phyloP scores from a whole-genome alignment of 768 basidiomycete genomes.

The Termitomyces sp. region DNA sequence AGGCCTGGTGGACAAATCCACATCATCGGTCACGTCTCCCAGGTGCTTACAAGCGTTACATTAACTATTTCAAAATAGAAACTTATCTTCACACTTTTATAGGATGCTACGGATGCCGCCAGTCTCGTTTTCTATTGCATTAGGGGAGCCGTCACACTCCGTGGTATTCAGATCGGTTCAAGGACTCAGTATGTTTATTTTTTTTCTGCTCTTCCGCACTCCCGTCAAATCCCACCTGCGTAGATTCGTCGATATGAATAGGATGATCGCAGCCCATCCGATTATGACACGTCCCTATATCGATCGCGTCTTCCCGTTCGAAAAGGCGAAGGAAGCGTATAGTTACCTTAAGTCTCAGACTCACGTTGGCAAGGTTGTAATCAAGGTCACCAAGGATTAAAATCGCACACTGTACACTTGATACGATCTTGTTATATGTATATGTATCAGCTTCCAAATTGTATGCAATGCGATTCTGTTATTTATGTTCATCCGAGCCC shows the following conservation, averaged over 20 bases:
- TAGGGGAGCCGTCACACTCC: conserved; percentile 32
- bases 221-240: neutral
- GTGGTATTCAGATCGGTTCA: conserved; percentile 52
- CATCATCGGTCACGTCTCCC: conserved; percentile 46
- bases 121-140: conserved; percentile 26
- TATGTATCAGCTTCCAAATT: neutral
- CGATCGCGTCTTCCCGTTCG: conserved; percentile 54
- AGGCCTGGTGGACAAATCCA: conserved; percentile 38
- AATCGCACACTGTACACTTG: neutral
- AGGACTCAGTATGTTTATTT: conserved; percentile 42
- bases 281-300: conserved; percentile 42
- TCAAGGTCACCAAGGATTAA: conserved; percentile 30
- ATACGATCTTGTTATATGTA: neutral
- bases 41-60: conserved; percentile 20
- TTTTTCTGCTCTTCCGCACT: neutral
- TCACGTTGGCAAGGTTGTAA: conserved; percentile 59
- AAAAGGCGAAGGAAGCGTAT: conserved; percentile 47
- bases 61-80: neutral
- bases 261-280: conserved; percentile 35
- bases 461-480: neutral
- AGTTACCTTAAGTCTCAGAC: conserved; percentile 45
- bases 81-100: neutral
- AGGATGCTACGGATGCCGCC: conserved; percentile 18
- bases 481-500: no score
- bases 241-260: conserved; percentile 51